Conservation (phyloP, 768 basidiomycete species). For the Tylopilus felleus region DNA sequence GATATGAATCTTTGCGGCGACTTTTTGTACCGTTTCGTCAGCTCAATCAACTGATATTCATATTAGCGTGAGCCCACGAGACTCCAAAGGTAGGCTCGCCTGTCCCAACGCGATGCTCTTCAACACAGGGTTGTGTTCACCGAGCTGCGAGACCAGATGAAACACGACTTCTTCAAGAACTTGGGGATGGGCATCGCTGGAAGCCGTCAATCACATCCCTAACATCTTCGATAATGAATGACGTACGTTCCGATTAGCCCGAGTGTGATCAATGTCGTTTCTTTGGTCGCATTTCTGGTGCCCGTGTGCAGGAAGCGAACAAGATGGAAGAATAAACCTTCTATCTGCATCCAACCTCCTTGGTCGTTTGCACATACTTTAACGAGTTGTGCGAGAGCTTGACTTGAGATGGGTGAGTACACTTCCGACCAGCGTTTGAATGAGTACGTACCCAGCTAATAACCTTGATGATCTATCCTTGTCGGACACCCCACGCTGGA, state of each 20-base stretch:
- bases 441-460: slow-evolving; percentile 57
- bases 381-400: slow-evolving; percentile 47
- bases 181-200: slow-evolving; percentile 47
- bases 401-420: slow-evolving; percentile 26
- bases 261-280: slow-evolving; percentile 61
- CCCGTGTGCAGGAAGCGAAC: slow-evolving; percentile 45
- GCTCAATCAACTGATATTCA: slow-evolving; percentile 47
- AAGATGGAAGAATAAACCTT: slow-evolving; percentile 43
- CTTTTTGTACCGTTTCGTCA: slow-evolving; percentile 59
- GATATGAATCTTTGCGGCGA: slow-evolving; percentile 61
- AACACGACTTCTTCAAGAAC: slow-evolving; percentile 58
- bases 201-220: slow-evolving; percentile 5
- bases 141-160: slow-evolving; percentile 64
- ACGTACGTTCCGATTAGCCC: slow-evolving; percentile 50
- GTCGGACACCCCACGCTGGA: slow-evolving; percentile 51
- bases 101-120: slow-evolving; percentile 68
- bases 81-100: slow-evolving; percentile 35
- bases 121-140: slow-evolving; percentile 62
- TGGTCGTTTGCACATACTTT: slow-evolving; percentile 38
- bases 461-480: slow-evolving; percentile 58
- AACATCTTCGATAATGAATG: background rate
- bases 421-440: background rate
- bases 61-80: background rate
- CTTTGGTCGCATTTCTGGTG: slow-evolving; percentile 46
- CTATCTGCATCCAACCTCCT: slow-evolving; percentile 35